phyloP scores from a whole-genome alignment of 176 grass and related monocot species.

The Oryza officinalis region DNA sequence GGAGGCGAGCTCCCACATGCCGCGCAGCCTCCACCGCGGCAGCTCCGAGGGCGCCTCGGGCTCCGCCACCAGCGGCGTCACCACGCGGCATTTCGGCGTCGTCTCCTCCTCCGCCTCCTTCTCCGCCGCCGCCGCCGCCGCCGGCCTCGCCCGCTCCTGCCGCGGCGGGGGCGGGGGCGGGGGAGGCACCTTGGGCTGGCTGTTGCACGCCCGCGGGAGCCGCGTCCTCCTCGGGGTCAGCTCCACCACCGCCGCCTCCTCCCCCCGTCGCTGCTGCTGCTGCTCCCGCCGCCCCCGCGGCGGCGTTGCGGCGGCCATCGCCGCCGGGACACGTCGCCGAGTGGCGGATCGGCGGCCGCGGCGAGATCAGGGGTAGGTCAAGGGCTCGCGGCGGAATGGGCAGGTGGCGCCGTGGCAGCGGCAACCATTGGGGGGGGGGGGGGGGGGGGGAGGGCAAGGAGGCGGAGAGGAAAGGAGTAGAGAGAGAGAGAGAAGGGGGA shows the following conservation, averaged over 20 bases:
- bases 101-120: slow-evolving; percentile 44
- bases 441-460: not conserved
- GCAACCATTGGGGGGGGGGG: slow-evolving; percentile 35
- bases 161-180: slow-evolving; percentile 34
- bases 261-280: not conserved
- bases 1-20: slow-evolving; percentile 96
- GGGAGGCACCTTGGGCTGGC: slow-evolving; percentile 34
- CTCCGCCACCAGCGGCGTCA: slow-evolving; percentile 72
- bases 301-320: slow-evolving; percentile 30
- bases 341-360: slow-evolving; percentile 3
- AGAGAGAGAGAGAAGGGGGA: slow-evolving; percentile 5
- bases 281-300: slow-evolving; percentile 13
- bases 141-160: slow-evolving; percentile 47
- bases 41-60: slow-evolving; percentile 48
- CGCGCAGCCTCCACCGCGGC: slow-evolving; percentile 65
- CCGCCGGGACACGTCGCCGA: slow-evolving; percentile 17
- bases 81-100: slow-evolving; percentile 52
- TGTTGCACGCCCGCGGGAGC: slow-evolving; percentile 81
- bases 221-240: slow-evolving; percentile 48
- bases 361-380: slow-evolving; percentile 33
- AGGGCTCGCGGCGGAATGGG: slow-evolving; percentile 21
- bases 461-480: slow-evolving; percentile 29
- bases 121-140: not conserved
- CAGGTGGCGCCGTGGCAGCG: slow-evolving; percentile 34
- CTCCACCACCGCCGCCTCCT: not conserved